Percentiles rank a stretch among this genome's conserved stretches.
Evolutionary conservation across 805 yeast genomes (phyloP).

Genomic region (Metschnikowia noctiluminum): DNA sequence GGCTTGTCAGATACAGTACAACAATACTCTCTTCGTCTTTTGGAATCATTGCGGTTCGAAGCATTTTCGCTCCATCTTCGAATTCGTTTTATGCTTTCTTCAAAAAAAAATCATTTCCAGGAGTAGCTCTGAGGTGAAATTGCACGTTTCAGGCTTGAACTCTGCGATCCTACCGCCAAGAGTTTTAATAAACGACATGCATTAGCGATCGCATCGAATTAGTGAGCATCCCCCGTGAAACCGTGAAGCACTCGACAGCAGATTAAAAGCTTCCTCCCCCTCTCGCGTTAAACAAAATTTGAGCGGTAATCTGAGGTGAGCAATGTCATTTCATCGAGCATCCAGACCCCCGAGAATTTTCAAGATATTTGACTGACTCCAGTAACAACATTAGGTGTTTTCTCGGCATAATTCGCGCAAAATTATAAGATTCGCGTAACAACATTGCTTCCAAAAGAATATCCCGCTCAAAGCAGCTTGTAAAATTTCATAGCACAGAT

Average conservation of each 20-base stretch:
- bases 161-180: background rate
- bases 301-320: too few relatives aligned
- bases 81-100: background rate
- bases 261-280: too few relatives aligned
- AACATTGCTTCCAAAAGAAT: background rate
- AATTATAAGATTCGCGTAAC: background rate
- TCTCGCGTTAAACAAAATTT: too few relatives aligned
- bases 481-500: too few relatives aligned
- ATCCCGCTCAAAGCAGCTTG: background rate
- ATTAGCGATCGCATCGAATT: background rate
- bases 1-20: slow-evolving; percentile 3
- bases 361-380: too few relatives aligned
- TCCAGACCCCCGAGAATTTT: too few relatives aligned
- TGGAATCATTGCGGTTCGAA: slow-evolving; percentile 1
- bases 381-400: background rate
- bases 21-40: slow-evolving; percentile 4
- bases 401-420: background rate
- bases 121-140: background rate
- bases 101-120: background rate
- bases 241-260: too few relatives aligned
- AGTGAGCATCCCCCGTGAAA: too few relatives aligned
- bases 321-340: too few relatives aligned
- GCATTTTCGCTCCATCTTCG: background rate
- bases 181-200: background rate
- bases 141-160: background rate